phyloP scores from a whole-genome alignment of 1,284 basidiomycete genomes.

The Neonothopanus nambi region DNA sequence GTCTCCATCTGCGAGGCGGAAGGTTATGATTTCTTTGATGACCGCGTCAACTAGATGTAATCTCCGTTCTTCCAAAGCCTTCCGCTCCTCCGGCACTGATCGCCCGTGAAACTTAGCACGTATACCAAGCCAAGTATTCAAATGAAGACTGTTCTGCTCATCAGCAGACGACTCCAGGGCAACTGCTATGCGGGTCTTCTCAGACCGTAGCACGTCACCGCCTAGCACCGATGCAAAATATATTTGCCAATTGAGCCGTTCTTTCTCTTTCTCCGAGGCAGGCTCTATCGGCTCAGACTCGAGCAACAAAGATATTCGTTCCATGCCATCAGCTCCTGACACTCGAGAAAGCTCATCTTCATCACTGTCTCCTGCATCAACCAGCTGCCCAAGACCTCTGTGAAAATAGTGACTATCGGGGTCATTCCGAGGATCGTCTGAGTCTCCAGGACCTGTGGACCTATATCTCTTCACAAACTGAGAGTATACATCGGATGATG shows the following conservation, averaged over 20 bases:
- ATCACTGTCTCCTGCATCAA: conserved; percentile 74
- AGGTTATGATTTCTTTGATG: conserved; percentile 81
- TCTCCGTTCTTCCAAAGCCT: conserved; percentile 80
- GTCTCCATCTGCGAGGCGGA: conserved; percentile 52
- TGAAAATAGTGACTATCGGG: conserved; percentile 77
- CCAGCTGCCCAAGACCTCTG: conserved; percentile 66
- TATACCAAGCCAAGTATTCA: conserved; percentile 87
- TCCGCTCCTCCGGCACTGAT: conserved; percentile 82
- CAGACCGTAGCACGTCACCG: conserved; percentile 91
- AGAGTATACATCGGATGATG: conserved; percentile 58
- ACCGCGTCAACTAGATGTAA: conserved; percentile 79
- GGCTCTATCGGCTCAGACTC: conserved; percentile 64
- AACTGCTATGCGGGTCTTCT: conserved; percentile 86
- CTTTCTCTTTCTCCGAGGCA: conserved; percentile 69
- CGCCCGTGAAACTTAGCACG: conserved; percentile 84
- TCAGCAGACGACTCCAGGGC: conserved; percentile 68
- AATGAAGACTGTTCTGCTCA: conserved; percentile 65
- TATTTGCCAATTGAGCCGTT: conserved; percentile 91
- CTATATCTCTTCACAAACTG: conserved; percentile 77
- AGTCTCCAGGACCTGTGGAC: conserved; percentile 45
- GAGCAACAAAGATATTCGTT: conserved; percentile 53
- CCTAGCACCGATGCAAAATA: conserved; percentile 91
- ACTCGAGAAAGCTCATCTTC: conserved; percentile 62
- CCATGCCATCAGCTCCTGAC: conserved; percentile 45
- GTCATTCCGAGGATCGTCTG: conserved; percentile 67